Base-by-base conservation (phyloP, 148 eudicot genomes). In the Heliosperma pusillum region DNA sequence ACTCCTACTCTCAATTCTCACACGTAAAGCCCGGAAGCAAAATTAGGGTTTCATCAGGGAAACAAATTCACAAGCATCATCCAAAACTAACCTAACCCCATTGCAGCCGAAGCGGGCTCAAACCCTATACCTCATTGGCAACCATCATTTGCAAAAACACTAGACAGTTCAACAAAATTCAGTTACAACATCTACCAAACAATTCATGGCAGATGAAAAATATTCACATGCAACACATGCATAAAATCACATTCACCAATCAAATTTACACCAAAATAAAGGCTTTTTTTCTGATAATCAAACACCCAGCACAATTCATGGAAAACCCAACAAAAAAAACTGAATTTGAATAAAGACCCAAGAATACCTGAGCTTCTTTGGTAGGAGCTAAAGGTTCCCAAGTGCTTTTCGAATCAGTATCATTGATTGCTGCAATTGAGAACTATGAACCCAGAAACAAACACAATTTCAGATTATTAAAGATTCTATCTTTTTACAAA, bases 321-420 rank as follows among this genome's bases (percentile, higher is more conserved):
- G 45, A 33, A 61, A 60, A 21, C 30, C 16, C 25, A 33, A 70
- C 72, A 5, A 33, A 33, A 33, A 3, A 33, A 33, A 33, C 40
- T 26, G 16, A 7, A 12, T 10, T n/a, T n/a, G n/a, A n/a, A n/a
- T n/a, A n/a, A n/a, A n/a, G n/a, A n/a, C n/a, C n/a, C n/a, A n/a
- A n/a, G 40, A 45, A n/a, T 72, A 78, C 98, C 93, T 89, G 97
- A 66, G 98, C 98, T 95, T 95, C 98, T 89, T 92, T 95, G 24
- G 98, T 89, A 20, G 97, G 98, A 74, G 98, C 98, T 69, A 94
- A 77, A 59, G 98, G 98, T 74, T 91, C 92, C 93, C 97, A 90
- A 52, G 88, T 85, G 59, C 82, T 83, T 74, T 76, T 85, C 16
- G 97, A 87, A 74, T 89, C 93, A 8, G 88, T 81, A 77, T 92